These are phyloP conservation scores for Saturnispora besseyi DNA, from an alignment of 805 yeast genomes.

Conservation along the genomic window DNA sequence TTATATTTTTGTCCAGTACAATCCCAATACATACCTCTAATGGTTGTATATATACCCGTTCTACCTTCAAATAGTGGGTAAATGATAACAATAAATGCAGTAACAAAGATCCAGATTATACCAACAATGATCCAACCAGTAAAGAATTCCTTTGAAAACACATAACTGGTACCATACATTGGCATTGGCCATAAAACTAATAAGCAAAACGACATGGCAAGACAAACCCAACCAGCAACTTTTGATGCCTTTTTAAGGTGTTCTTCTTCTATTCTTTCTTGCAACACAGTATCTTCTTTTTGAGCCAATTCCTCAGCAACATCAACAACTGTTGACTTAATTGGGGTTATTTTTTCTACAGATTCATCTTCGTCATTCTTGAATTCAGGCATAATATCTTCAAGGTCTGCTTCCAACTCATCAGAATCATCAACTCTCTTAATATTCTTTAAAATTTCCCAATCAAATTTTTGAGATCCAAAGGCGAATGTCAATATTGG, in stretches of 20 bases:
- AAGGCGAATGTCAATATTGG: conserved; percentile 58
- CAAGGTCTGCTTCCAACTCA: conserved; percentile 36
- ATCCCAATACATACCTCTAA: conserved; percentile 84
- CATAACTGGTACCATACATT: conserved; percentile 73
- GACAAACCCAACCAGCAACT: conserved; percentile 52
- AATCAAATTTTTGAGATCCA: conserved; percentile 69
- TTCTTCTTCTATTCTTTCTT: conserved; percentile 42
- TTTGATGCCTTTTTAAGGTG: conserved; percentile 49
- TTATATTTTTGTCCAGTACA: conserved; percentile 65
- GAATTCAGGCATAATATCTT: conserved; percentile 13
- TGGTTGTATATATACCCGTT: conserved; percentile 50
- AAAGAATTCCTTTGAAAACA: conserved; percentile 68
- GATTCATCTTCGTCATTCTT: conserved; percentile 17
- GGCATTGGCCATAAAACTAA: conserved; percentile 90
- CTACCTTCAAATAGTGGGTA: conserved; percentile 74
- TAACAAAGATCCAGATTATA: conserved; percentile 71
- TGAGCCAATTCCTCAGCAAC: conserved; percentile 18
- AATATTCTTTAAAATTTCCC: conserved; percentile 51
- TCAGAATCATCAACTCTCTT: conserved; percentile 64
- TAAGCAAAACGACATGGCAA: conserved; percentile 51
- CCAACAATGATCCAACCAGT: conserved; percentile 86
- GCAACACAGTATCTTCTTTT: conserved; percentile 10
- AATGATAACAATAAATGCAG: conserved; percentile 52
- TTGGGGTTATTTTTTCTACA: conserved; percentile 20
- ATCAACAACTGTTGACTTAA: conserved; percentile 26